Base-by-base conservation (phyloP, 768 basidiomycete species). In the Kondoa subrosea region DNA sequence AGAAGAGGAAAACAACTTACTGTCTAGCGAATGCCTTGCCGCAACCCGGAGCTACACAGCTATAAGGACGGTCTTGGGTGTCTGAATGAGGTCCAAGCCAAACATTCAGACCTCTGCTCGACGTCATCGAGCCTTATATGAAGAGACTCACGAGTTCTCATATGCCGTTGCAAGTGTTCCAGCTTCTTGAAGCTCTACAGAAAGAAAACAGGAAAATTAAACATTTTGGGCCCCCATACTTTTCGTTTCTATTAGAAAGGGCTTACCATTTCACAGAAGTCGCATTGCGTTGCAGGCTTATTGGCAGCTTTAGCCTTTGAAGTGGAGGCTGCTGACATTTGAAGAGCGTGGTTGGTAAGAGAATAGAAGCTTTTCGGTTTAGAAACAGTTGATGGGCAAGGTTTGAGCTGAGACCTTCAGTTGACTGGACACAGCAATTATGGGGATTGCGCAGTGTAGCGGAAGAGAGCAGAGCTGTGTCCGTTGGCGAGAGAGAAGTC, bases 1-100 rank as follows among this genome's bases (percentile, higher is more conserved):
- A 8, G 12, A 1, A 34, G 34, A 57, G 33, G 21, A n/a, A 1
- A 1, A 8, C 0, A 2, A 56, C 72, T 59, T 56, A 74, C 74
- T 73, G 71, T 33, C 74, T 60, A 1, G 74, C 74, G 30, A 74
- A 74, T 0, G 74, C 70, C 69, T 74, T 74, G 27, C 68, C 68
- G 59, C 74, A 74, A 8, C 66, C 66, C n/a, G 67, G 29, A 40
- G 57, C 57, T 1, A 66, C 69, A 60, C 74, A 74, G 12, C 56
- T n/a, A 65, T 73, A 74, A 0, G 74, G 74, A 15, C 74, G 66
- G 56, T 70, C 74, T 66, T 69, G 71, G 0, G 74, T 74, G 67
- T 74, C 72, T 74, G 68, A 2, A 12, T 16, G 15, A 34, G n/a
- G 4, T 15, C 32, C n/a, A n/a, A n/a, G n/a, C n/a, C n/a, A n/a